Evolutionary conservation across 306 rosid species (phyloP).

Genomic region (Canavalia ensiformis): DNA sequence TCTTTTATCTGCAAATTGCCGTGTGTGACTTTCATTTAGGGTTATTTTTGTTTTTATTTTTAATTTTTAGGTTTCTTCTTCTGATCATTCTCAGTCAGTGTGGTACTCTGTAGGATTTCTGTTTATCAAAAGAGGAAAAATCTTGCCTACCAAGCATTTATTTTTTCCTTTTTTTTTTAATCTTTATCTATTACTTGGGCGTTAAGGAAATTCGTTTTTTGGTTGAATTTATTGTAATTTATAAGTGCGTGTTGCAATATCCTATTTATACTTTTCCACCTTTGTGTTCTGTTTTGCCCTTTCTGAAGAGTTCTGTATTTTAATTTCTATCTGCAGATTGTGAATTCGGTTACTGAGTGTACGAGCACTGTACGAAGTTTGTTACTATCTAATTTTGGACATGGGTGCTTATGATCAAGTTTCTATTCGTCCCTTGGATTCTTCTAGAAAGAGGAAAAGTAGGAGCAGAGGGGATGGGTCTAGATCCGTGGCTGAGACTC

Average conservation of each 20-base stretch:
- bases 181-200: slow-evolving; percentile 49
- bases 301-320: background rate
- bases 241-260: background rate
- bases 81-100: background rate
- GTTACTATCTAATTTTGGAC: slow-evolving; percentile 6
- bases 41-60: background rate
- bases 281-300: background rate
- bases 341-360: slow-evolving; percentile 27
- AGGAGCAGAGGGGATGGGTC: slow-evolving; percentile 67
- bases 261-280: background rate
- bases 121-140: background rate
- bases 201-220: slow-evolving; percentile 23
- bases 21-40: background rate
- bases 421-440: slow-evolving; percentile 50
- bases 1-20: background rate
- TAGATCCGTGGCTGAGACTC: slow-evolving; percentile 69
- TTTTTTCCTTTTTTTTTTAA: background rate
- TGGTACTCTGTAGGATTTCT: background rate
- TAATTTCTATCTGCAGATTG: slow-evolving; percentile 50
- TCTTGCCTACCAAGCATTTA: slow-evolving; percentile 21
- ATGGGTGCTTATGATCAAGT: slow-evolving; percentile 68
- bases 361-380: slow-evolving; percentile 10
- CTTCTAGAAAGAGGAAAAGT: slow-evolving; percentile 80
- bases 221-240: background rate
- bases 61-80: background rate